Percentiles rank a stretch among this genome's conserved stretches.
Conservation (phyloP, 148 eudicot genomes). For the Camellia lanceoleosa region DNA sequence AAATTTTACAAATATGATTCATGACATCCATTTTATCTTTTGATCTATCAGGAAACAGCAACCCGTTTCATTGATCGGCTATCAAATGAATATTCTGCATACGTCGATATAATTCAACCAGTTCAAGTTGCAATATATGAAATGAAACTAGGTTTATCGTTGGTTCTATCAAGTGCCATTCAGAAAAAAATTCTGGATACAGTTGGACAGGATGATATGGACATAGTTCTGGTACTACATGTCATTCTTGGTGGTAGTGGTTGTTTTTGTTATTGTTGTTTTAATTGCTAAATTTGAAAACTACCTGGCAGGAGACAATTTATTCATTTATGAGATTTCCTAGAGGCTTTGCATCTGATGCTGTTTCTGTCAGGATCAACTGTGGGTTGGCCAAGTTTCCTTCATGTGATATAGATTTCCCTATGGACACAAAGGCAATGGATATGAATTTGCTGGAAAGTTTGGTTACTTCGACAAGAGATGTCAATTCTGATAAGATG, state of each 20-base stretch:
- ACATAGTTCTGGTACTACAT: constrained; percentile 48
- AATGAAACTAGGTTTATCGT: constrained; percentile 79
- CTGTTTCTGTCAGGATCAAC: constrained; percentile 39
- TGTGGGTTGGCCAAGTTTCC: constrained; percentile 30
- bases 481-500: constrained; percentile 34
- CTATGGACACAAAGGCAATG: constrained; percentile 30
- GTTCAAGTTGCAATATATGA: constrained; percentile 89
- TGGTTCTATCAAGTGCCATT: constrained; percentile 53
- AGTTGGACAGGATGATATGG: constrained; percentile 40
- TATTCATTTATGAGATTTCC: constrained; percentile 82
- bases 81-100: constrained; percentile 61
- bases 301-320: constrained; percentile 53
- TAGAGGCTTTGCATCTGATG: constrained; percentile 43
- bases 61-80: constrained; percentile 62
- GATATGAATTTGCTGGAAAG: constrained; percentile 59
- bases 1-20: not conserved
- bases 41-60: constrained; percentile 59
- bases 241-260: not conserved
- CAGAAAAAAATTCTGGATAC: constrained; percentile 39
- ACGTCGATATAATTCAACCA: constrained; percentile 76
- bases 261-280: not conserved
- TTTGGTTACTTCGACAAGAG: constrained; percentile 34
- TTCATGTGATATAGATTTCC: constrained; percentile 35
- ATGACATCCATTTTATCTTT: not conserved
- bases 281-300: not conserved